These are phyloP conservation scores for Chalciporus chontae DNA, from an alignment of 768 basidiomycete genomes.

Conservation along the genomic window DNA sequence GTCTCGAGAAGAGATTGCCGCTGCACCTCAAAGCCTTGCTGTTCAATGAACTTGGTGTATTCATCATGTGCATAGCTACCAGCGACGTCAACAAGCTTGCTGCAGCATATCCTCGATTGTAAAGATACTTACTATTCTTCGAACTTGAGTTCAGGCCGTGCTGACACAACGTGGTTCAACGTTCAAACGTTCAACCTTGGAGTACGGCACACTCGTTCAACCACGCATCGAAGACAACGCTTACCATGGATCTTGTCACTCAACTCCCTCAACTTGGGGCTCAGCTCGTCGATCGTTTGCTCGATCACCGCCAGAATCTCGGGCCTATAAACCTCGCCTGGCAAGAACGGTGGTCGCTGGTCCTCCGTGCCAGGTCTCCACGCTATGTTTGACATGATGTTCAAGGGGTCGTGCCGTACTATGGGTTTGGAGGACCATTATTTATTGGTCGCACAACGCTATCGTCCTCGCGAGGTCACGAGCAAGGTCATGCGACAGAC, in stretches of 20 bases:
- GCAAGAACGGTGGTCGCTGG: conserved; percentile 12
- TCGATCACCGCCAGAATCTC: conserved; percentile 64
- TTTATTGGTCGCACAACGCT: too few relatives aligned
- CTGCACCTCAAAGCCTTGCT: conserved; percentile 62
- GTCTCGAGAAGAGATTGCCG: conserved; percentile 62
- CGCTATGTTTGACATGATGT: background rate
- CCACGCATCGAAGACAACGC: background rate
- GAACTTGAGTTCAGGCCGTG: conserved; percentile 65
- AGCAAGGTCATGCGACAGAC: too few relatives aligned
- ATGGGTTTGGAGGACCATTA: background rate
- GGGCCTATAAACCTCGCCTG: conserved; percentile 43
- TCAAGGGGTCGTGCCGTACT: background rate
- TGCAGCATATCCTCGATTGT: background rate
- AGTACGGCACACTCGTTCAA: background rate
- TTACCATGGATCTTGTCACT: conserved; percentile 73
- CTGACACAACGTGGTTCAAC: conserved; percentile 31
- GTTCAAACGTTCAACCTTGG: too few relatives aligned
- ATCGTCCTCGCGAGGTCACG: too few relatives aligned
- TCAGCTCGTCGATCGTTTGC: conserved; percentile 47
- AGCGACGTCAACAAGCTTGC: background rate
- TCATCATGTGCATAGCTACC: conserved; percentile 66
- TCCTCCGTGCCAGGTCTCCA: conserved; percentile 38
- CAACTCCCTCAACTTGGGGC: conserved; percentile 51
- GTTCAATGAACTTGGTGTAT: conserved; percentile 62
- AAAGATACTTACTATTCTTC: conserved; percentile 60